Conservation (phyloP, 345 rosid genomes). For the Ceriops decandra region DNA sequence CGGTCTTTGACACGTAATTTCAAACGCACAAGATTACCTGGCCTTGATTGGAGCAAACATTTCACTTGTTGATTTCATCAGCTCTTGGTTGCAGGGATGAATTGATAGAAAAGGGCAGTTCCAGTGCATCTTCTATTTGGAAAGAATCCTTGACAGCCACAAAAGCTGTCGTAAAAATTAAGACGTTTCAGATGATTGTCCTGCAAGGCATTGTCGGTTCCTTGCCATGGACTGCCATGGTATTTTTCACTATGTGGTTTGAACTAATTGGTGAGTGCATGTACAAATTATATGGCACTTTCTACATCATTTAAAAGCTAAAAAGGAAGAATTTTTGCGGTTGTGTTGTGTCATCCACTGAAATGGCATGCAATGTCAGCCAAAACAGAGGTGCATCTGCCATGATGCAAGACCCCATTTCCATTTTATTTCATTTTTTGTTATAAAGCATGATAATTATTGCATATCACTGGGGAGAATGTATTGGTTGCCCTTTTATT, state of each 20-base stretch:
- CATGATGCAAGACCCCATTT: too few species aligned
- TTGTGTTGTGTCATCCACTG: neutral
- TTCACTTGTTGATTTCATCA: neutral
- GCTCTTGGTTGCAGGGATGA: conserved; percentile 46
- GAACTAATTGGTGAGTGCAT: conserved; percentile 67
- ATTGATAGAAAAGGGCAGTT: conserved; percentile 40
- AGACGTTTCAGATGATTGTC: conserved; percentile 83
- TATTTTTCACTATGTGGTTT: conserved; percentile 96
- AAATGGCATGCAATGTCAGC: neutral
- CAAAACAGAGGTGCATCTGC: too few species aligned
- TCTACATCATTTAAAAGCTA: neutral
- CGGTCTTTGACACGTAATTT: neutral
- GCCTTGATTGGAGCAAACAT: neutral
- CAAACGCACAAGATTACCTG: neutral
- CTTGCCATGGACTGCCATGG: conserved; percentile 96
- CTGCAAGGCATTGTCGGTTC: conserved; percentile 88
- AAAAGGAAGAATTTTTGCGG: neutral
- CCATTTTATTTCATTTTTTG: neutral
- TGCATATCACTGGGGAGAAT: neutral
- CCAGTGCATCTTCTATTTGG: conserved; percentile 53
- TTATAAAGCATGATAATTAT: neutral
- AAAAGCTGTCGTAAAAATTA: conserved; percentile 67
- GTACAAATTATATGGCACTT: neutral
- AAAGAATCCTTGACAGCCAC: conserved; percentile 62
- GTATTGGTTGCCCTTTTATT: neutral